Percentiles rank a stretch among this genome's conserved stretches.
phyloP scores from a whole-genome alignment of 2,329 filamentous ascomycete species.

The Fonsecaea pedrosoi region DNA sequence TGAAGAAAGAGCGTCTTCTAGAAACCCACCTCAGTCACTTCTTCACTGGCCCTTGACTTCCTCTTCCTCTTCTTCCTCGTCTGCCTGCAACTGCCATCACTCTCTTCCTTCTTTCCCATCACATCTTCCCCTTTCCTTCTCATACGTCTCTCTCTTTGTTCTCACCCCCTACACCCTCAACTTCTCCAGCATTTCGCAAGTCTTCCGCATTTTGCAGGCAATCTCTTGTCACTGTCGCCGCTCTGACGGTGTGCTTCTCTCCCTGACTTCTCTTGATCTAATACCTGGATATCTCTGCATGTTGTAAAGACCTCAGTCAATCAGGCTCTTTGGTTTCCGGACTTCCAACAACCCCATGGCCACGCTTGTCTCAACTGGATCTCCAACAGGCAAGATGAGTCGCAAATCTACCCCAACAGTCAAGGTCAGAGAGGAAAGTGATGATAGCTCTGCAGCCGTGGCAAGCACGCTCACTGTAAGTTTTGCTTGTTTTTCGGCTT shows the following conservation, averaged over 20 bases:
- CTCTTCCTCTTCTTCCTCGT: not conserved
- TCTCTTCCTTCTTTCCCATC: not conserved
- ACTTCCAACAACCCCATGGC: conserved; percentile 28
- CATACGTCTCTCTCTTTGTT: not conserved
- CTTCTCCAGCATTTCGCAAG: conserved; percentile 35
- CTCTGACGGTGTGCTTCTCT: conserved; percentile 23
- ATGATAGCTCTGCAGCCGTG: conserved; percentile 21
- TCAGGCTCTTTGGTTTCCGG: conserved; percentile 2
- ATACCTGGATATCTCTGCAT: conserved; percentile 33
- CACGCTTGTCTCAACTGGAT: conserved; percentile 33
- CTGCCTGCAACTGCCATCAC: conserved; percentile 13
- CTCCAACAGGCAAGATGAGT: conserved; percentile 33
- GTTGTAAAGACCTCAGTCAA: conserved; percentile 23
- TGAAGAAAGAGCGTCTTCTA: not conserved
- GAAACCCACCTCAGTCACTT: not conserved
- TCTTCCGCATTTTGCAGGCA: conserved; percentile 30
- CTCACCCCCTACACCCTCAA: conserved; percentile 14
- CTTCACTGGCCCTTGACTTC: conserved; percentile 9
- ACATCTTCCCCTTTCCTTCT: conserved; percentile 38
- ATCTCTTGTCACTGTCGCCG: conserved; percentile 24
- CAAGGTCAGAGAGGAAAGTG: conserved; percentile 36
- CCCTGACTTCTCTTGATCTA: conserved; percentile 27
- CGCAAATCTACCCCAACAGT: conserved; percentile 37
- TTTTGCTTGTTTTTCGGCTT: conserved; percentile 13
- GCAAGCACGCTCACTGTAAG: conserved; percentile 30